Percentiles rank a stretch among this genome's conserved stretches.
Evolutionary conservation across 805 yeast genomes (phyloP).

Genomic region (Peterozyma toletana): DNA sequence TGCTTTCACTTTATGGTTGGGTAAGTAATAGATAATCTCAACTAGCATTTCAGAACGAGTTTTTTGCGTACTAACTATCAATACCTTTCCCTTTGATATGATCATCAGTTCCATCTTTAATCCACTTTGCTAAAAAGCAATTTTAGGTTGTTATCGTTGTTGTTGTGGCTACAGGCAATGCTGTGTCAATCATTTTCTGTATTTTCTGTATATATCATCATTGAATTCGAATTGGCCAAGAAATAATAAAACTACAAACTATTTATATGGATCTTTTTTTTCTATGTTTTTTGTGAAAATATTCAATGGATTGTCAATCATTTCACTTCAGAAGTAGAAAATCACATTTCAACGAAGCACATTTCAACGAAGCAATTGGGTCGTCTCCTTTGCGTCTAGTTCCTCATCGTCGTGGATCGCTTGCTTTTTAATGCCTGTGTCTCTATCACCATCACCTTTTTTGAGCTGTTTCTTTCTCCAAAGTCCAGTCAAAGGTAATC

Average conservation of each 20-base stretch:
- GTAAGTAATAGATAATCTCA: too few species aligned
- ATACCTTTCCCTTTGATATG: too few species aligned
- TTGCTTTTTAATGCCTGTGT: too few species aligned
- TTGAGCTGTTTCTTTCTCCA: not conserved
- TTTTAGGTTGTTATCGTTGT: slow-evolving; percentile 15
- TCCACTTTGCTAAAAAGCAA: slow-evolving; percentile 47
- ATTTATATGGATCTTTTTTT: not conserved
- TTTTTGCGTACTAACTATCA: too few species aligned
- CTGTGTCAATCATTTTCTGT: too few species aligned
- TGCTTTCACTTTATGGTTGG: slow-evolving; percentile 56
- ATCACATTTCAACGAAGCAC: not conserved
- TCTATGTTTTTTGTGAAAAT: not conserved
- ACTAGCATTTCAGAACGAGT: too few species aligned
- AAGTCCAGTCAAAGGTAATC: not conserved
- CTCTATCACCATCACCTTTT: too few species aligned
- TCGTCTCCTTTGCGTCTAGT: not conserved
- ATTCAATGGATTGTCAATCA: not conserved
- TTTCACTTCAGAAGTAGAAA: not conserved
- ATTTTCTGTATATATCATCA: too few species aligned
- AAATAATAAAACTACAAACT: not conserved
- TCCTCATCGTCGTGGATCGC: not conserved
- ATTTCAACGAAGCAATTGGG: not conserved
- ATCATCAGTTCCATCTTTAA: slow-evolving; percentile 35
- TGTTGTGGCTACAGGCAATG: too few species aligned
- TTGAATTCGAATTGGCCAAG: too few species aligned